These are phyloP conservation scores for Rubia yunnanensis DNA, from an alignment of 257 asterid species.

Conservation along the genomic window DNA sequence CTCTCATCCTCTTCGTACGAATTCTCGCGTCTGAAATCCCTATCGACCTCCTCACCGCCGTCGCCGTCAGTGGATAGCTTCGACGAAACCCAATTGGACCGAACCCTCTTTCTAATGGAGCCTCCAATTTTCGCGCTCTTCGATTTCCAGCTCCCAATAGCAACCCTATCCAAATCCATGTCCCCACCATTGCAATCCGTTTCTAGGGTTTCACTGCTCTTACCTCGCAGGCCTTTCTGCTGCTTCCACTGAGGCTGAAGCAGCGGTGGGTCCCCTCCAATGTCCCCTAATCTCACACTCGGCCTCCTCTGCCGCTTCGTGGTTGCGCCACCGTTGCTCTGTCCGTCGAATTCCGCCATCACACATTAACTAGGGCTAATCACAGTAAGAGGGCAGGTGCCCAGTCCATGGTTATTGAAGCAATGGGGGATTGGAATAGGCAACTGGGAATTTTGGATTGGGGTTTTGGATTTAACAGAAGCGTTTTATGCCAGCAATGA, in stretches of 20 bases:
- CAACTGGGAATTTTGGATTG: not conserved
- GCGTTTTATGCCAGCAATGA: not conserved
- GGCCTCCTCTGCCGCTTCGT: conserved; percentile 86
- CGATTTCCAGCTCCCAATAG: conserved; percentile 18
- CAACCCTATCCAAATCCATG: conserved; percentile 19
- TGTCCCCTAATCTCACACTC: conserved; percentile 84
- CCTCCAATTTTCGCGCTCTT: conserved; percentile 11
- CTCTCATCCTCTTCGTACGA: conserved; percentile 42
- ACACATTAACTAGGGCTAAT: not conserved
- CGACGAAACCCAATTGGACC: conserved; percentile 55
- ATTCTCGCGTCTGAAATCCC: conserved; percentile 31
- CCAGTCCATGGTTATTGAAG: not conserved
- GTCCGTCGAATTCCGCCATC: conserved; percentile 43
- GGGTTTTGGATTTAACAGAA: not conserved
- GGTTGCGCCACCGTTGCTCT: conserved; percentile 14
- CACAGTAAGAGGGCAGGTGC: not conserved
- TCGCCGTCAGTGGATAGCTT: conserved; percentile 15
- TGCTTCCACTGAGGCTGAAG: conserved; percentile 10
- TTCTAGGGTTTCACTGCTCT: conserved; percentile 12
- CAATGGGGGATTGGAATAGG: conserved; percentile 4
- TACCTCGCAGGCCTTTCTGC: conserved; percentile 2
- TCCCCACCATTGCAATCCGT: conserved; percentile 12
- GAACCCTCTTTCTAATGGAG: conserved; percentile 34
- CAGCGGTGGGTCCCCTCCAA: conserved; percentile 20
- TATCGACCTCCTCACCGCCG: conserved; percentile 4